Evolutionary conservation across 768 basidiomycete genomes (phyloP).

Genomic region (Pleurotus ostreatus): DNA sequence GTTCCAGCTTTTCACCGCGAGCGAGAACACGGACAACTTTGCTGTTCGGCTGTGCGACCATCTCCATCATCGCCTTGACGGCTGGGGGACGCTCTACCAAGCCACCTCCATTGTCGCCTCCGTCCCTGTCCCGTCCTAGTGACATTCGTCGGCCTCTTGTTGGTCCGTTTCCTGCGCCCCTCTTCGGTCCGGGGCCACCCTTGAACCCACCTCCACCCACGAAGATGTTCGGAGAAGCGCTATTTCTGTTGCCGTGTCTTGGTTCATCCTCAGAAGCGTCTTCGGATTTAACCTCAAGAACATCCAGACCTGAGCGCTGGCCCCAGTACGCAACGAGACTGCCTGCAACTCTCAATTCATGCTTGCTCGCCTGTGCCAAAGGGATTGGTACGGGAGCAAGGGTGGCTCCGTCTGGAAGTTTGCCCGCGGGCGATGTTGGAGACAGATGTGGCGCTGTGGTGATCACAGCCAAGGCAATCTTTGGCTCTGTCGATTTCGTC

Average conservation of each 20-base stretch:
- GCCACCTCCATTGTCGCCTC: conserved; percentile 19
- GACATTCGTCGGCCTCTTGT: conserved; percentile 26
- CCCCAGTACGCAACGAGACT: conserved; percentile 67
- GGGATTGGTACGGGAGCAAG: conserved; percentile 63
- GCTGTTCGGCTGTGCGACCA: conserved; percentile 60
- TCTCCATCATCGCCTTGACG: conserved; percentile 80
- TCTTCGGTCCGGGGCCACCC: neutral
- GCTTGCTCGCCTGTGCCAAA: conserved; percentile 53
- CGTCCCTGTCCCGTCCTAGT: conserved; percentile 17
- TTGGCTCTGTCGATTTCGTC: conserved; percentile 24
- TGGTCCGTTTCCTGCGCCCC: conserved; percentile 11
- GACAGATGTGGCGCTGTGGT: conserved; percentile 25
- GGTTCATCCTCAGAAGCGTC: conserved; percentile 7
- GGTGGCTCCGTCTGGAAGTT: conserved; percentile 24
- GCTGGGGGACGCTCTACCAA: conserved; percentile 77
- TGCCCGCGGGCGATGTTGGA: conserved; percentile 19
- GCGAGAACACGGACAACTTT: conserved; percentile 78
- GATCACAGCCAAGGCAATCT: conserved; percentile 61
- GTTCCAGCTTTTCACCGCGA: conserved; percentile 80
- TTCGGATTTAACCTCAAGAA: conserved; percentile 47
- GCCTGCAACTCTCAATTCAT: conserved; percentile 65
- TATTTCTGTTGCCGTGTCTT: neutral
- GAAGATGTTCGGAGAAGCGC: neutral
- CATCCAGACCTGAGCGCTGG: conserved; percentile 49
- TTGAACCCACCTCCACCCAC: neutral